Conservation (phyloP, 345 rosid genomes). For the Pugionium cornutum region DNA sequence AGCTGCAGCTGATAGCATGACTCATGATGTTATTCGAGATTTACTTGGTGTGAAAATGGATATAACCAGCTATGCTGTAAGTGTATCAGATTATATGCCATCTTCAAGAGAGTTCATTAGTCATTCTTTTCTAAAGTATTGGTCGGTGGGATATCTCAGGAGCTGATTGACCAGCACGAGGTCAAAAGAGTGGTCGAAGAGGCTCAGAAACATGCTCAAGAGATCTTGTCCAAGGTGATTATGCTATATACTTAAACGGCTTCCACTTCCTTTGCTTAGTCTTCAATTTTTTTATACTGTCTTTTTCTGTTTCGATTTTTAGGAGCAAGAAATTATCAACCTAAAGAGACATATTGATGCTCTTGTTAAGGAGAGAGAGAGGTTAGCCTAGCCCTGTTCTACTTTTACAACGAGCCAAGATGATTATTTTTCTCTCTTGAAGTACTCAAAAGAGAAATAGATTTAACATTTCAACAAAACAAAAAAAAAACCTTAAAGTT, state of each 20-base stretch:
- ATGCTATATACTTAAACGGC: background rate
- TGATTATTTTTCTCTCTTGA: slow-evolving; percentile 5
- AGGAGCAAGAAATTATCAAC: slow-evolving; percentile 72
- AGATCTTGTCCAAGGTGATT: slow-evolving; percentile 66
- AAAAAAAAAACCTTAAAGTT: background rate
- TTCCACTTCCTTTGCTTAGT: slow-evolving; percentile 17
- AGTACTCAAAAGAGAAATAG: background rate
- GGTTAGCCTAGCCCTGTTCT: slow-evolving; percentile 51
- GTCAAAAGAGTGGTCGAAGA: slow-evolving; percentile 68
- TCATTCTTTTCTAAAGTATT: background rate
- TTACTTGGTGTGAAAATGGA: slow-evolving; percentile 87
- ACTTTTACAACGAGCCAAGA: slow-evolving; percentile 16
- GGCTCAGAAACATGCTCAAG: slow-evolving; percentile 66
- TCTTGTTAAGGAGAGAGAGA: slow-evolving; percentile 66
- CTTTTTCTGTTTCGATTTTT: slow-evolving; percentile 3
- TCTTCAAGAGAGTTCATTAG: slow-evolving; percentile 7
- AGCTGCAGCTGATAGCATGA: slow-evolving; percentile 96
- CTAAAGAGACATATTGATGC: slow-evolving; percentile 56
- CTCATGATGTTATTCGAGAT: slow-evolving; percentile 93
- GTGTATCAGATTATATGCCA: slow-evolving; percentile 34
- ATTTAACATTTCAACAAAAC: background rate
- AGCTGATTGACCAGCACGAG: slow-evolving; percentile 74
- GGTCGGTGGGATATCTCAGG: slow-evolving; percentile 45
- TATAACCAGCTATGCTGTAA: slow-evolving; percentile 83
- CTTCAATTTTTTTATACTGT: slow-evolving; percentile 10